phyloP scores from a whole-genome alignment of 2,329 filamentous ascomycete genomes.

The Setomelanomma holmii region DNA sequence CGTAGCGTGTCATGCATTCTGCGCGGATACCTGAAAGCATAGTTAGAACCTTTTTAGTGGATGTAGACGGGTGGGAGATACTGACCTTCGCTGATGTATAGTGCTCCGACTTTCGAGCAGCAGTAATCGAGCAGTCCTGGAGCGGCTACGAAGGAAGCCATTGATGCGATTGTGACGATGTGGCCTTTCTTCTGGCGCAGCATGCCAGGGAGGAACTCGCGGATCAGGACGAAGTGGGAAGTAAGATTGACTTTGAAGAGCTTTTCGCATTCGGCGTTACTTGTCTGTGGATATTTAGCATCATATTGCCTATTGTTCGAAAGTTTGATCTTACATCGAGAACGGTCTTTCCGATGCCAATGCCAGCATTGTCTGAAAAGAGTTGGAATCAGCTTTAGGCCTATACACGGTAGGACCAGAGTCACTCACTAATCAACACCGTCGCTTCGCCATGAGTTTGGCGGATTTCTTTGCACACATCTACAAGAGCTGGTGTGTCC shows the following conservation, averaged over 20 bases:
- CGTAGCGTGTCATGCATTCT: slow-evolving; percentile 34
- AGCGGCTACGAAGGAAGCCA: slow-evolving; percentile 34
- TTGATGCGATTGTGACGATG: slow-evolving; percentile 38
- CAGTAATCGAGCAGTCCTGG: slow-evolving; percentile 38
- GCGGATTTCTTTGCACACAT: slow-evolving; percentile 27
- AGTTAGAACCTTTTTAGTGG: background rate
- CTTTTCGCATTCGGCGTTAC: slow-evolving; percentile 32
- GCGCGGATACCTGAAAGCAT: slow-evolving; percentile 29
- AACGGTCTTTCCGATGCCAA: slow-evolving; percentile 26
- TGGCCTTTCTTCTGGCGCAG: slow-evolving; percentile 37
- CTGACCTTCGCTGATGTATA: slow-evolving; percentile 38
- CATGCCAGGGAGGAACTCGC: slow-evolving; percentile 42
- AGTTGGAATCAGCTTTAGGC: background rate
- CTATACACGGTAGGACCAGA: background rate
- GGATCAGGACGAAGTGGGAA: slow-evolving; percentile 35
- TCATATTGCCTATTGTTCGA: too few relatives aligned
- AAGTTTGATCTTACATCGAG: slow-evolving; percentile 27
- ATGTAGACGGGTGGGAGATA: background rate
- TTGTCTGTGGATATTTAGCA: slow-evolving; percentile 20
- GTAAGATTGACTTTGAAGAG: slow-evolving; percentile 41
- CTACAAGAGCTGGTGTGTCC: slow-evolving; percentile 21
- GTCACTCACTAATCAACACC: slow-evolving; percentile 30
- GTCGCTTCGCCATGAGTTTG: slow-evolving; percentile 29
- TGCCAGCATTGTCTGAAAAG: slow-evolving; percentile 33
- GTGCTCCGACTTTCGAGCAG: slow-evolving; percentile 33